Conservation (phyloP, 176 grass and related monocot genomes). For the Cenchrus purpureus region DNA sequence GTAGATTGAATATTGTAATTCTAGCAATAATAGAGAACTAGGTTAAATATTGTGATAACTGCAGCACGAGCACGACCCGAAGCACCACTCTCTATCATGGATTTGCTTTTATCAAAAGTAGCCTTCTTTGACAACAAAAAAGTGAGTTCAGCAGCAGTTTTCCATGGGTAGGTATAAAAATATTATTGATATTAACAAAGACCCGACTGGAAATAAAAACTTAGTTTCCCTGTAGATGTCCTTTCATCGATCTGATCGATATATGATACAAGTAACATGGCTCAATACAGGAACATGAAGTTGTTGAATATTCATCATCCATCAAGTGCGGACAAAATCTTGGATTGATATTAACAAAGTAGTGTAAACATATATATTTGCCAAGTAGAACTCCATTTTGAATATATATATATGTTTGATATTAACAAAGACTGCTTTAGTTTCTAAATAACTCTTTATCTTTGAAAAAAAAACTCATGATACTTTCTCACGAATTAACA, state of each 20-base stretch:
- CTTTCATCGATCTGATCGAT: conserved; percentile 16
- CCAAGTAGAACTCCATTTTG: neutral
- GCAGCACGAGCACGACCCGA: neutral
- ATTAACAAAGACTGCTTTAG: conserved; percentile 26
- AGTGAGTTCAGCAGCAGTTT: neutral
- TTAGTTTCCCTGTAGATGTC: conserved; percentile 21
- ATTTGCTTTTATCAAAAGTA: conserved; percentile 25
- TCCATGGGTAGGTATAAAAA: neutral
- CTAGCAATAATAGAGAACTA: neutral
- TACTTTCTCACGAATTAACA: neutral
- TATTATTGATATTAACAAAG: conserved; percentile 39
- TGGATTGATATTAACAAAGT: conserved; percentile 18
- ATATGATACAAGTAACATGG: conserved; percentile 1
- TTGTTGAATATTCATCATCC: conserved; percentile 19
- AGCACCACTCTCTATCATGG: neutral
- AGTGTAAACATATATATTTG: neutral
- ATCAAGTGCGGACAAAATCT: conserved; percentile 34
- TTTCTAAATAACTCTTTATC: conserved; percentile 6
- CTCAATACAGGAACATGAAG: neutral
- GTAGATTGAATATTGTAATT: neutral
- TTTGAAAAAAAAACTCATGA: neutral
- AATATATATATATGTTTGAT: neutral
- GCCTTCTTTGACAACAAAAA: neutral
- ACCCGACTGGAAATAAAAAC: conserved; percentile 24
- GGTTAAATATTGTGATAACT: neutral